Evolutionary conservation across 2,329 filamentous ascomycete genomes (phyloP), one percentile per base, ranked within the genome.

Genomic region (Phialemoniopsis sp.): DNA sequence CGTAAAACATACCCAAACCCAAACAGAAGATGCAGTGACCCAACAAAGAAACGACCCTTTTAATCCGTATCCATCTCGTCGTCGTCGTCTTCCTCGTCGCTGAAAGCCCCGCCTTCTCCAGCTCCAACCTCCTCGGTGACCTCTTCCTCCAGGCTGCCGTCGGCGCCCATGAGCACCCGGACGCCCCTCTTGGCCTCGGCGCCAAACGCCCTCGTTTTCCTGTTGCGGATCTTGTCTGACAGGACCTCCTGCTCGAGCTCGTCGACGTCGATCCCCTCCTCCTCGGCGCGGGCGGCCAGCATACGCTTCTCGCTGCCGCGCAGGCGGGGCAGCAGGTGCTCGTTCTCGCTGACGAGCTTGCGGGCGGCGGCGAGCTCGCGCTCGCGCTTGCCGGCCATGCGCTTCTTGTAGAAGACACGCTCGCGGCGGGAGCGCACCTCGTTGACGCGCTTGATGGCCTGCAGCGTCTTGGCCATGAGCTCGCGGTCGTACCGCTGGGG

Each of bases 401-500:
- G 83, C 60, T 85, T 83, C 79, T 88, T 90, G 75, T 95, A 96
- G 70, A 96, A 95, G 49, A 85, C 85, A 52, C 89, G 79, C 76
- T 97, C 91, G 59, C 93, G 79, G 59, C 82, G 80, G 42, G 79
- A 66, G 39, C 89, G 76, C 66, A 97, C 91, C 73, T 96, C 90
- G 55, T 79, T 73, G 54, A 97, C 84, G 48, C 91, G 80, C 67
- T 88, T 77, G 89, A 98, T 98, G 51, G 90, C 91, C 60, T 86
- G 81, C 64, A 97, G 76, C 13, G 93, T 97, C 57, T 86, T 89
- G 53, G 79, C 76, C 48, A 95, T 82, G 48, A 95, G 80, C 53
- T 95, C 88, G 64, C 93, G 85, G 78, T 96, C 88, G 80, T 98
- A 98, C 60, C 91, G 88, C 46, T 94, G 81, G 50, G 93, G 93